Evolutionary conservation across 2,329 filamentous ascomycete genomes (phyloP), one percentile per base, ranked within the genome.

Genomic region (Neopestalotiopsis clavispora): DNA sequence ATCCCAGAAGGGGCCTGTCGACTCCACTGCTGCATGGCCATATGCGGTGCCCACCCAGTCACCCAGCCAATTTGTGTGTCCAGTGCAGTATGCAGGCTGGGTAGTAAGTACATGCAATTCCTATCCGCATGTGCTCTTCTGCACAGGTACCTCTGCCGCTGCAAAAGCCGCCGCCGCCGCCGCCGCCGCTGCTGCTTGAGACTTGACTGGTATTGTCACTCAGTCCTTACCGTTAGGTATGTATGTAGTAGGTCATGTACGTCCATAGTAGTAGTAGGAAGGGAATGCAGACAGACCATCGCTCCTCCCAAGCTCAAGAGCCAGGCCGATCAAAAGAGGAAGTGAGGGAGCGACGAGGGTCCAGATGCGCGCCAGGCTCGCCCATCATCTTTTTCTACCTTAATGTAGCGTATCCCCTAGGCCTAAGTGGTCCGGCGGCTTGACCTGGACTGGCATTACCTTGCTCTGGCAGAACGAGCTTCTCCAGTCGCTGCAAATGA

Each of bases 401-500:
- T 52, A 52, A 52, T 52, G 45, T 52, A 52, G 45, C 45, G 17
- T 23, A 52, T 23, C 45, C 45, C 45, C 45, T 52, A 52, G 23
- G 20, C 45, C 45, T n/a, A 52, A 20, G 45, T 52, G 45, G 45
- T 52, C 57, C 57, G 57, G 57, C 57, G 30, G 57, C 23, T 59
- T 59, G 57, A 17, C 40, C 40, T 62, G 34, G 57, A 34, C 59
- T 62, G 59, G 59, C 59, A 34, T 28, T 62, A 62, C 61, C 64
- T 49, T 30, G 64, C n/a, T 57, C 49, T 66, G 49, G 34, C 23
- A 57, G 40, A 30, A 58, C 23, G 52, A 52, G 45, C 45, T 52
- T 52, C 45, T 52, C 45, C 45, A 52, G 32, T 38, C 42, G 12
- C 23, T 45, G 14, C 40, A 30, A 75, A 75, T 71, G 71, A 71